phyloP scores from a whole-genome alignment of 2,329 filamentous ascomycete species.

The Aschersonia sp. region DNA sequence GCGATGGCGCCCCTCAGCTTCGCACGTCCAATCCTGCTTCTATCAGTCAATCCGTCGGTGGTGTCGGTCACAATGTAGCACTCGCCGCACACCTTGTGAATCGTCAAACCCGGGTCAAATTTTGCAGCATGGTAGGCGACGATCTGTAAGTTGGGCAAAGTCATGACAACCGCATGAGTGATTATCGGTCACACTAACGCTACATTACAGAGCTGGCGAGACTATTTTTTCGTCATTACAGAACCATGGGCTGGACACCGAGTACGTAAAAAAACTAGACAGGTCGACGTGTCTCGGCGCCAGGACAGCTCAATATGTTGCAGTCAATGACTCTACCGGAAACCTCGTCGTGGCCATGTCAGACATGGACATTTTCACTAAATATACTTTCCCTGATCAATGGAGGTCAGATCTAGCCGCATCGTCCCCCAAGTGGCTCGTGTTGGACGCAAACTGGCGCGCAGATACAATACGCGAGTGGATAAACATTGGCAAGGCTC shows the following conservation, averaged over 20 bases:
- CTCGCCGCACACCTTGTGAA: constrained; percentile 61
- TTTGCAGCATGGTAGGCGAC: constrained; percentile 71
- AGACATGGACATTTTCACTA: constrained; percentile 77
- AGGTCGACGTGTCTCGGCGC: constrained; percentile 32
- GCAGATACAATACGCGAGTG: constrained; percentile 50
- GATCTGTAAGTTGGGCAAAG: constrained; percentile 43
- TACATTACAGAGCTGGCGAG: constrained; percentile 44
- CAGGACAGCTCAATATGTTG: constrained; percentile 81
- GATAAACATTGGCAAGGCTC: constrained; percentile 43
- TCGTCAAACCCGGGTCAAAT: constrained; percentile 44
- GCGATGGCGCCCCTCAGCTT: constrained; percentile 29
- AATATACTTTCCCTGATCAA: constrained; percentile 32
- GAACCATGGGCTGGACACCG: constrained; percentile 47
- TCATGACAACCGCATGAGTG: not conserved
- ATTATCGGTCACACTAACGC: not conserved
- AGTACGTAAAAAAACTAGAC: constrained; percentile 44
- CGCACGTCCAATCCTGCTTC: constrained; percentile 77
- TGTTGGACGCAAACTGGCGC: constrained; percentile 81
- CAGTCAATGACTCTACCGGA: constrained; percentile 72
- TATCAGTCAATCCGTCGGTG: constrained; percentile 74
- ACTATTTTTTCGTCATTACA: constrained; percentile 55
- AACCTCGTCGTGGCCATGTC: constrained; percentile 88
- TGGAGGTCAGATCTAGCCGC: constrained; percentile 46
- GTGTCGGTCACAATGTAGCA: constrained; percentile 86
- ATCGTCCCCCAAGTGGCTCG: constrained; percentile 56